Conservation (phyloP, 495 filamentous ascomycete species). For the Penicillium goetzii region DNA sequence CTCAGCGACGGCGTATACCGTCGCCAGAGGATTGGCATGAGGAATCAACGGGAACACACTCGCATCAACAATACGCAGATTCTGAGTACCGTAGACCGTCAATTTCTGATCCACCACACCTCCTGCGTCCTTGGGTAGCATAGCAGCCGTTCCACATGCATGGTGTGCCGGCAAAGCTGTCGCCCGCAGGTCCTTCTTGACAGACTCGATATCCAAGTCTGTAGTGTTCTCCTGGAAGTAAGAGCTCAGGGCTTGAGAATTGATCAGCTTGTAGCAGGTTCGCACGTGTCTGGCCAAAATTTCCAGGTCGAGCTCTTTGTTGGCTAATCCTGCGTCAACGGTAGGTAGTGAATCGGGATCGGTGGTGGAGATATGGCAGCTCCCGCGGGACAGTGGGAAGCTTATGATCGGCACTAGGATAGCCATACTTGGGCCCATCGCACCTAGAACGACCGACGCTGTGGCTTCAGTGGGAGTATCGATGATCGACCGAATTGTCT, state of each 20-base stretch:
- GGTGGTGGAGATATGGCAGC: constrained; percentile 35
- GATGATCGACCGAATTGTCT: constrained; percentile 20
- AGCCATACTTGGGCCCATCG: constrained; percentile 13
- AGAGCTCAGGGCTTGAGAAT: not conserved
- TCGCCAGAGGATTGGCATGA: constrained; percentile 53
- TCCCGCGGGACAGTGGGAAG: constrained; percentile 44
- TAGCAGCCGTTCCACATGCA: constrained; percentile 25
- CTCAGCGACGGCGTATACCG: constrained; percentile 58
- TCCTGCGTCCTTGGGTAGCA: constrained; percentile 52
- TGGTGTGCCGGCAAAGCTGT: constrained; percentile 20
- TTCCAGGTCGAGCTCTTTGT: constrained; percentile 40
- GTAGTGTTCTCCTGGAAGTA: constrained; percentile 12
- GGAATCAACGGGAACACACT: constrained; percentile 55
- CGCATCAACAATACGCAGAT: constrained; percentile 58
- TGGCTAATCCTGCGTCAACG: constrained; percentile 37
- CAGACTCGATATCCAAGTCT: constrained; percentile 9
- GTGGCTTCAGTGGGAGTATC: constrained; percentile 18
- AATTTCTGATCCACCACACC: constrained; percentile 53
- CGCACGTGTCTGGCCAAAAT: constrained; percentile 29
- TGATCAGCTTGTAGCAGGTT: constrained; percentile 15
- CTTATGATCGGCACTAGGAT: constrained; percentile 23
- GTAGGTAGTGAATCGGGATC: constrained; percentile 33
- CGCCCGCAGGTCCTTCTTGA: constrained; percentile 12
- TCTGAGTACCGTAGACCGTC: constrained; percentile 50
- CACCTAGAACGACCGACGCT: constrained; percentile 9